phyloP scores from a whole-genome alignment of 768 basidiomycete genomes.

The Leccinellum rugosiceps region DNA sequence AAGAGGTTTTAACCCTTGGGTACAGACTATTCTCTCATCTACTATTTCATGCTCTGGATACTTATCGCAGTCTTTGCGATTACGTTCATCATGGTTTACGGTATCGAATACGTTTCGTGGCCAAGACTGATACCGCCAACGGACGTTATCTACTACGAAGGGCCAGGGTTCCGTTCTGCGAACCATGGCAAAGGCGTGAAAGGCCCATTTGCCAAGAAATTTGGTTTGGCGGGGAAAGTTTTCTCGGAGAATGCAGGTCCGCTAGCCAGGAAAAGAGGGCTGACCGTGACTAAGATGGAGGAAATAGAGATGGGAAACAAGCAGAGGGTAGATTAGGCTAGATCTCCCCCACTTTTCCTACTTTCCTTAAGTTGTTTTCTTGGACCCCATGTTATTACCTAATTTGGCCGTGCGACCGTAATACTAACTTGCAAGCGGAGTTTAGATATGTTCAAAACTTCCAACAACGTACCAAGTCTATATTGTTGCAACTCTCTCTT shows the following conservation, averaged over 20 bases:
- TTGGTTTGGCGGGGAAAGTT: conserved; percentile 35
- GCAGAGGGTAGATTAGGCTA: conserved; percentile 66
- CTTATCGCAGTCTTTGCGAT: conserved; percentile 57
- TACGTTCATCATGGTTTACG: conserved; percentile 76
- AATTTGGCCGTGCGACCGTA: conserved; percentile 4
- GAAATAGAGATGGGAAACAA: conserved; percentile 82
- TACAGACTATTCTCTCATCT: conserved; percentile 79
- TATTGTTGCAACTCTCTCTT: conserved; percentile 7
- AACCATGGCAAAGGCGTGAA: conserved; percentile 74
- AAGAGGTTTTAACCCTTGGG: conserved; percentile 1
- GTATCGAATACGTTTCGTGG: conserved; percentile 94
- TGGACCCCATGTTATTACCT: conserved; percentile 2
- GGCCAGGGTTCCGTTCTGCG: conserved; percentile 81
- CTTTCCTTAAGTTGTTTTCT: background rate
- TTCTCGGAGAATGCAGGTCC: conserved; percentile 38
- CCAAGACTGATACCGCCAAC: conserved; percentile 78
- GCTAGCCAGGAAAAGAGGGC: conserved; percentile 36
- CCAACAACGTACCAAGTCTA: background rate
- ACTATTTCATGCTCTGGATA: conserved; percentile 84
- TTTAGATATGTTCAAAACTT: conserved; percentile 28
- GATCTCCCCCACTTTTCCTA: background rate
- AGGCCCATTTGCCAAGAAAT: conserved; percentile 31
- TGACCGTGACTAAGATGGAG: conserved; percentile 43
- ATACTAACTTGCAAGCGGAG: conserved; percentile 25
- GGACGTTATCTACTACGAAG: conserved; percentile 82